Evolutionary conservation across 2,329 filamentous ascomycete species (phyloP).

Genomic region (Hypoxylon sp.): DNA sequence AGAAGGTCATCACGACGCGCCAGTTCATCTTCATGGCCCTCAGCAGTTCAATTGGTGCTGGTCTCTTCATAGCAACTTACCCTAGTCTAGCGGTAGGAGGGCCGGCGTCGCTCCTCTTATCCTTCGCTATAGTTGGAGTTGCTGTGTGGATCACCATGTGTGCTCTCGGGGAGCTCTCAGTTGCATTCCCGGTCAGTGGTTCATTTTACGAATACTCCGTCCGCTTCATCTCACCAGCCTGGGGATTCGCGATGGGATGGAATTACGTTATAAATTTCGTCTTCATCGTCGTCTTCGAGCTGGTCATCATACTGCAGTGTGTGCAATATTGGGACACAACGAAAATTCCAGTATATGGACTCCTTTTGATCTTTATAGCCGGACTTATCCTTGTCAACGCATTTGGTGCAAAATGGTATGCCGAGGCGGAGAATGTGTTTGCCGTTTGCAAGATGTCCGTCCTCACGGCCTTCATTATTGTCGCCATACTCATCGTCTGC

Average conservation of each 20-base stretch:
- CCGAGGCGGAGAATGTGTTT: conserved; percentile 68
- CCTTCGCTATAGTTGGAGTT: conserved; percentile 54
- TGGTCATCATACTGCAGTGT: conserved; percentile 56
- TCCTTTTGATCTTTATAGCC: conserved; percentile 60
- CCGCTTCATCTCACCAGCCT: conserved; percentile 57
- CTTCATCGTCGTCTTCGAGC: conserved; percentile 58
- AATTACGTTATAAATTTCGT: conserved; percentile 58
- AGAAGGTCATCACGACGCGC: conserved; percentile 53
- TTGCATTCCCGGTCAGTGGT: conserved; percentile 55
- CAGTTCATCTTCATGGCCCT: conserved; percentile 58
- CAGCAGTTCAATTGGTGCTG: conserved; percentile 57
- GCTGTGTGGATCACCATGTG: conserved; percentile 55
- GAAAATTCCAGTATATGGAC: conserved; percentile 44
- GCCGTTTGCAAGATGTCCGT: conserved; percentile 67
- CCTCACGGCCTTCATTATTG: conserved; percentile 69
- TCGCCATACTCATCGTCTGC: conserved; percentile 67
- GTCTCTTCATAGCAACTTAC: conserved; percentile 56
- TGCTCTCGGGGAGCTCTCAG: conserved; percentile 48
- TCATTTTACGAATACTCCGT: conserved; percentile 60
- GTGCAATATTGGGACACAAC: conserved; percentile 52
- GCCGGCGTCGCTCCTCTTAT: conserved; percentile 53
- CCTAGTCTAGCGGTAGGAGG: conserved; percentile 54
- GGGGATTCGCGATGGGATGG: conserved; percentile 61
- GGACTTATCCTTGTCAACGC: conserved; percentile 60
- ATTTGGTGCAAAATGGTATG: conserved; percentile 63